phyloP scores from a whole-genome alignment of 2,329 filamentous ascomycete genomes.

The Stylonectria norvegica region DNA sequence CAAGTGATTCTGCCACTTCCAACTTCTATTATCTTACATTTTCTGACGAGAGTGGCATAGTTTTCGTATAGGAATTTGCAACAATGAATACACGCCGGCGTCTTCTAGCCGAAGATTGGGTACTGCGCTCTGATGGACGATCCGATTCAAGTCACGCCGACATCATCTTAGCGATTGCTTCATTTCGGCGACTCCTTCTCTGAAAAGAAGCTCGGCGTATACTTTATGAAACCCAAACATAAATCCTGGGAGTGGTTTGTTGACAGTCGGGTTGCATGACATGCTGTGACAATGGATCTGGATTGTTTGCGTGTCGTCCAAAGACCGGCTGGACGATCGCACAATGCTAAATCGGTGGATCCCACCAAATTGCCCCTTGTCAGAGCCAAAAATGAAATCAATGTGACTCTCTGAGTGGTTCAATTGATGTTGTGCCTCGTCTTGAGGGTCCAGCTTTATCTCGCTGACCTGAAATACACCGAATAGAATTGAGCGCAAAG shows the following conservation, averaged over 20 bases:
- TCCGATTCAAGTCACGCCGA: too few species aligned
- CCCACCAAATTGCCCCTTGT: conserved; percentile 23
- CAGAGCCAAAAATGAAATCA: conserved; percentile 30
- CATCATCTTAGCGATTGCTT: conserved; percentile 13
- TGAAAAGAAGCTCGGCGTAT: conserved; percentile 26
- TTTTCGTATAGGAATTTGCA: too few species aligned
- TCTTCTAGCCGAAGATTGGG: too few species aligned
- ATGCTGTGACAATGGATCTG: conserved; percentile 22
- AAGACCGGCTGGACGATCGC: conserved; percentile 3
- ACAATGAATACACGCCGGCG: too few species aligned
- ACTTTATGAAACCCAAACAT: conserved; percentile 22
- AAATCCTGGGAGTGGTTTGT: conserved; percentile 15
- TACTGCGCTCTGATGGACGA: too few species aligned
- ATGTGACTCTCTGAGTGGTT: conserved; percentile 21
- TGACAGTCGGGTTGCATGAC: conserved; percentile 24
- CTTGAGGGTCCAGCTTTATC: conserved; percentile 3
- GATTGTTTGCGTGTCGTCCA: neutral
- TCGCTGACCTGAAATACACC: conserved; percentile 28
- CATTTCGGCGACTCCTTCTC: conserved; percentile 24
- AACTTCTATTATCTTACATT: too few species aligned
- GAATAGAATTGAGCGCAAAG: conserved; percentile 22
- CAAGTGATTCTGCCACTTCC: too few species aligned
- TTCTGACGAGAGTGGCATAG: too few species aligned
- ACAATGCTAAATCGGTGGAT: conserved; percentile 29
- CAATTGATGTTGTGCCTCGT: neutral